phyloP scores from a whole-genome alignment of 257 asterid species.

The Solanum bulbocastanum region DNA sequence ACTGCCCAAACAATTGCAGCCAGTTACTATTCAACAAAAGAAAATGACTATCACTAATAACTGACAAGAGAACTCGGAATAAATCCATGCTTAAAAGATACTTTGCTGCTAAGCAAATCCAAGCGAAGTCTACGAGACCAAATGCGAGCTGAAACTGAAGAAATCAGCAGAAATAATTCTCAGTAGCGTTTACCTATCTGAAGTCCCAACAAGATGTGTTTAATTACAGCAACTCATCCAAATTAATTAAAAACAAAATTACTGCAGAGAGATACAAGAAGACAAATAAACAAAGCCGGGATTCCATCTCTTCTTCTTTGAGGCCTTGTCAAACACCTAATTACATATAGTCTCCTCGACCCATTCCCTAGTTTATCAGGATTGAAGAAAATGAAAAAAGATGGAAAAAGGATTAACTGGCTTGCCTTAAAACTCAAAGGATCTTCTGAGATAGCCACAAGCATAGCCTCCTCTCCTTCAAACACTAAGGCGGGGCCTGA shows the following conservation, averaged over 20 bases:
- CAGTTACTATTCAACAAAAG: neutral
- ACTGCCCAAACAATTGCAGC: neutral
- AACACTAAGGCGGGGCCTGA: slow-evolving; percentile 91
- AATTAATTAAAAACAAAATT: neutral
- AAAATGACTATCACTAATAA: neutral
- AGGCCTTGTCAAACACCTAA: neutral
- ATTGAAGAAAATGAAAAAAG: neutral
- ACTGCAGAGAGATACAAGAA: neutral
- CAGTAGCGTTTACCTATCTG: neutral
- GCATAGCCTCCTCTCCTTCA: slow-evolving; percentile 96
- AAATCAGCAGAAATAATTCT: neutral
- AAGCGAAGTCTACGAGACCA: neutral
- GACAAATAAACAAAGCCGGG: neutral
- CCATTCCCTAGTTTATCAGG: neutral
- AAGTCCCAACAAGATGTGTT: neutral
- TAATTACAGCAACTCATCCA: neutral
- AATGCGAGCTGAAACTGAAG: neutral
- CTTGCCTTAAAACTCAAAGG: slow-evolving; percentile 71
- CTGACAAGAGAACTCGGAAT: neutral
- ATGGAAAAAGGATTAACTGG: neutral
- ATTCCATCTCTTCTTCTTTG: neutral
- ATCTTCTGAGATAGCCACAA: slow-evolving; percentile 75
- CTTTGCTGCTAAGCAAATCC: neutral
- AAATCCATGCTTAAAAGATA: neutral
- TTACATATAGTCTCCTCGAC: neutral